phyloP scores from a whole-genome alignment of 2,329 filamentous ascomycete species.

The Fusarium lateritium region DNA sequence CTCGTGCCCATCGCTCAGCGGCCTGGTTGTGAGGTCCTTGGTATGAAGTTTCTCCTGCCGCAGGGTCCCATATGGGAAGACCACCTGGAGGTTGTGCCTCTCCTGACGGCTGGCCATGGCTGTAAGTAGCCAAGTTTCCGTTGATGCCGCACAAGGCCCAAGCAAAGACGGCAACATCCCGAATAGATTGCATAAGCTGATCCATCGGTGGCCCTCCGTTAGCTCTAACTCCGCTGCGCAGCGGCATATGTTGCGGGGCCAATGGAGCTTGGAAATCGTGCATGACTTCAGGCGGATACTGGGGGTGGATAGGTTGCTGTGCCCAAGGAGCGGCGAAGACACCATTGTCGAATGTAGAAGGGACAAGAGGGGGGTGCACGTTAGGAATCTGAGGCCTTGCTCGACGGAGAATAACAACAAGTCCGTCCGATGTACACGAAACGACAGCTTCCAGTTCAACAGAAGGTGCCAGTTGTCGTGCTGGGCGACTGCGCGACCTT shows the following conservation, averaged over 20 bases:
- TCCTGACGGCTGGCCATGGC: slow-evolving; percentile 73
- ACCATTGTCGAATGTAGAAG: slow-evolving; percentile 69
- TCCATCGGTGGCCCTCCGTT: slow-evolving; percentile 69
- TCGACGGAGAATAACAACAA: slow-evolving; percentile 84
- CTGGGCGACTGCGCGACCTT: slow-evolving; percentile 15
- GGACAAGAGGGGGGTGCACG: slow-evolving; percentile 63
- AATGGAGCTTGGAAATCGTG: slow-evolving; percentile 51
- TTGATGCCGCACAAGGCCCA: slow-evolving; percentile 89
- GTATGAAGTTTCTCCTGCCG: slow-evolving; percentile 31
- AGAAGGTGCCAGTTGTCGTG: slow-evolving; percentile 54
- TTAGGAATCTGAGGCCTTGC: slow-evolving; percentile 79
- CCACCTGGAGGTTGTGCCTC: slow-evolving; percentile 68
- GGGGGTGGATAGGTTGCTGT: slow-evolving; percentile 71
- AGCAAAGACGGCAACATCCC: slow-evolving; percentile 89
- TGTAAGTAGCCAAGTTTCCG: slow-evolving; percentile 76
- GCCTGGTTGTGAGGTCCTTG: slow-evolving; percentile 48
- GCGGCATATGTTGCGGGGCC: slow-evolving; percentile 61
- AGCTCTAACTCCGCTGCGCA: slow-evolving; percentile 61
- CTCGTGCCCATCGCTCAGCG: slow-evolving; percentile 39
- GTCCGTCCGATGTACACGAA: slow-evolving; percentile 89
- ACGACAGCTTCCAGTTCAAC: slow-evolving; percentile 91
- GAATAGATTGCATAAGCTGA: slow-evolving; percentile 83
- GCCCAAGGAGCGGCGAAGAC: slow-evolving; percentile 88
- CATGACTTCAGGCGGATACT: slow-evolving; percentile 56
- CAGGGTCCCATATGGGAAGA: slow-evolving; percentile 49